Conservation (phyloP, 805 yeast species). For the Suhomyces faveliae region DNA sequence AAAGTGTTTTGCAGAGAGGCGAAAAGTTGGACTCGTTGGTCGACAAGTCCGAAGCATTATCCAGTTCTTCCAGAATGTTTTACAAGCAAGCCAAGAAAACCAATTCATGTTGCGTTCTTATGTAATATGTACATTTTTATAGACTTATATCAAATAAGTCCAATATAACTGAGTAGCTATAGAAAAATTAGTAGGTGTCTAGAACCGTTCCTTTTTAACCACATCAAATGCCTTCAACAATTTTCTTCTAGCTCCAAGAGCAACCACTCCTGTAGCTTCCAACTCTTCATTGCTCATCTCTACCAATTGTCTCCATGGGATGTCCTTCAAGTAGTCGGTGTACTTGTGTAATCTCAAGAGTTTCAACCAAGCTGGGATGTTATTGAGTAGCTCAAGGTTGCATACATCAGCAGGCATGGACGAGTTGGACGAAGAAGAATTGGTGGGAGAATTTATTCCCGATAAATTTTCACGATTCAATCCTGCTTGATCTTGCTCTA, state of each 20-base stretch:
- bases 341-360: conserved; percentile 89
- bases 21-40: conserved; percentile 93
- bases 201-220: conserved; percentile 43
- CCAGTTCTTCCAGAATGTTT: conserved; percentile 86
- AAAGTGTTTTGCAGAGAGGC: conserved; percentile 90
- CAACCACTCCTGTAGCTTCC: conserved; percentile 80
- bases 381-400: conserved; percentile 52
- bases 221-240: conserved; percentile 86
- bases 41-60: conserved; percentile 91
- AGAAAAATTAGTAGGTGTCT: not conserved
- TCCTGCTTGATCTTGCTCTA: conserved; percentile 1
- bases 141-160: conserved; percentile 6
- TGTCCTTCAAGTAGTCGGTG: conserved; percentile 74
- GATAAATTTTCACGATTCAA: conserved; percentile 11
- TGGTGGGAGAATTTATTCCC: conserved; percentile 11
- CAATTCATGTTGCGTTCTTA: conserved; percentile 29
- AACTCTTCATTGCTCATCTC: conserved; percentile 66
- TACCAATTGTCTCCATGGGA: conserved; percentile 78
- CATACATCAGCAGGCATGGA: conserved; percentile 45
- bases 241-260: conserved; percentile 94
- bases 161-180: not conserved
- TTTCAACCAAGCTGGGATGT: conserved; percentile 92
- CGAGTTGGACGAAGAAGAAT: conserved; percentile 10
- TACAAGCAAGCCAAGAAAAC: conserved; percentile 94
- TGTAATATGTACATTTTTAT: conserved; percentile 11